Conservation (phyloP, 805 yeast genomes). For the Vanderwaltozyma verrucispora region DNA sequence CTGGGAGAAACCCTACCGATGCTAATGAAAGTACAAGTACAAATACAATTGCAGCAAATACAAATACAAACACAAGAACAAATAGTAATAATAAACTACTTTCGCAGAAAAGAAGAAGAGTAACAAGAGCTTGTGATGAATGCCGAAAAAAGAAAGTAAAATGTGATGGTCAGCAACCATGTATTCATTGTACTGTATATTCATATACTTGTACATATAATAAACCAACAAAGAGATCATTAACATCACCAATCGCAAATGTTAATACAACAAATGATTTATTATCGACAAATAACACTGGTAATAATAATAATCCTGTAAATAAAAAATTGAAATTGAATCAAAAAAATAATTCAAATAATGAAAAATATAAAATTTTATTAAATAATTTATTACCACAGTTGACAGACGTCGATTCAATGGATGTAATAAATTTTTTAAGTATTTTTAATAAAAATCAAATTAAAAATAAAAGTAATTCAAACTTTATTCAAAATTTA, state of each 20-base stretch:
- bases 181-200: constrained; percentile 82
- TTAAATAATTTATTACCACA: constrained; percentile 14
- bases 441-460: constrained; percentile 1
- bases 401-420: constrained; percentile 10
- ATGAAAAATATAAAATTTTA: constrained; percentile 8
- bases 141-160: constrained; percentile 65
- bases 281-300: background rate
- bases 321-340: background rate
- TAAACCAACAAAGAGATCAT: constrained; percentile 43
- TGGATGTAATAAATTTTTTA: constrained; percentile 5
- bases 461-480: background rate
- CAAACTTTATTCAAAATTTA: background rate
- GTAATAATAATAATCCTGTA: background rate
- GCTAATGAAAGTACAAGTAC: too few species aligned
- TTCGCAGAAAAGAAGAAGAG: constrained; percentile 28
- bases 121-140: constrained; percentile 38
- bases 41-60: background rate
- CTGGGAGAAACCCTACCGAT: too few species aligned
- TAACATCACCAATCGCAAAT: too few species aligned
- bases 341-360: background rate
- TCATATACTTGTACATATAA: constrained; percentile 77
- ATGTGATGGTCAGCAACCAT: constrained; percentile 78
- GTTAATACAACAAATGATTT: background rate
- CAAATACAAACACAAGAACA: background rate
- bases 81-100: background rate